Percentiles rank a stretch among this genome's conserved stretches.
Conservation (phyloP, 2,329 filamentous ascomycete genomes). For the Myriangium duriaei region DNA sequence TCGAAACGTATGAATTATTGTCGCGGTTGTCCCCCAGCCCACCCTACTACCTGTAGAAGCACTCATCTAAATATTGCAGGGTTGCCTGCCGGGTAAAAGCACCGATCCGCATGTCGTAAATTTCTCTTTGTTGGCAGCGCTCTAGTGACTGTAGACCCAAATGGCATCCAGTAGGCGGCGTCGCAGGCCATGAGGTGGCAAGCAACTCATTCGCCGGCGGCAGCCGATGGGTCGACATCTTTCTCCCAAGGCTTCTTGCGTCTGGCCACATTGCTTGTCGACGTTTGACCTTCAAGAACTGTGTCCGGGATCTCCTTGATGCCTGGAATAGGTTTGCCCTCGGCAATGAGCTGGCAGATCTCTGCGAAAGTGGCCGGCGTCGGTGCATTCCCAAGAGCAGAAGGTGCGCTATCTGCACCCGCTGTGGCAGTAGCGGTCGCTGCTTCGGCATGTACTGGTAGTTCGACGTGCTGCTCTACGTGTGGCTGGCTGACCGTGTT, state of each 20-base stretch:
- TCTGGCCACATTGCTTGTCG: slow-evolving; percentile 37
- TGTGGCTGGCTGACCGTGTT: neutral
- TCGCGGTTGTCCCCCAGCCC: no score
- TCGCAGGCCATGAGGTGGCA: no score
- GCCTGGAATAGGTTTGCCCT: slow-evolving; percentile 70
- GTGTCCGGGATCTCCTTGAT: slow-evolving; percentile 79
- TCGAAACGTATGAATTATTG: no score
- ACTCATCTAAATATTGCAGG: no score
- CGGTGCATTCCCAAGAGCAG: slow-evolving; percentile 38
- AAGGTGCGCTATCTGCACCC: slow-evolving; percentile 3
- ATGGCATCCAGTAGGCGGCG: no score
- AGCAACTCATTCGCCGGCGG: no score
- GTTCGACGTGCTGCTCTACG: neutral
- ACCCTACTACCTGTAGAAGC: no score
- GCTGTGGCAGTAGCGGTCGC: slow-evolving; percentile 10
- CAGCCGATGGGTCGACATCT: no score
- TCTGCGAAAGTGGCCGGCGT: slow-evolving; percentile 77
- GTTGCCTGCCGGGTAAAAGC: no score
- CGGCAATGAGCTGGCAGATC: slow-evolving; percentile 73
- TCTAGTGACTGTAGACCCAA: no score
- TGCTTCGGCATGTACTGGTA: neutral
- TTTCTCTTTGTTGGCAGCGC: no score
- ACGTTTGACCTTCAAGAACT: slow-evolving; percentile 57
- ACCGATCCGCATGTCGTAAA: no score
- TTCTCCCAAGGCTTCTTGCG: slow-evolving; percentile 74